Percentiles rank a stretch among this genome's conserved stretches.
Evolutionary conservation across 345 rosid genomes (phyloP).

Genomic region (Pistacia vera): DNA sequence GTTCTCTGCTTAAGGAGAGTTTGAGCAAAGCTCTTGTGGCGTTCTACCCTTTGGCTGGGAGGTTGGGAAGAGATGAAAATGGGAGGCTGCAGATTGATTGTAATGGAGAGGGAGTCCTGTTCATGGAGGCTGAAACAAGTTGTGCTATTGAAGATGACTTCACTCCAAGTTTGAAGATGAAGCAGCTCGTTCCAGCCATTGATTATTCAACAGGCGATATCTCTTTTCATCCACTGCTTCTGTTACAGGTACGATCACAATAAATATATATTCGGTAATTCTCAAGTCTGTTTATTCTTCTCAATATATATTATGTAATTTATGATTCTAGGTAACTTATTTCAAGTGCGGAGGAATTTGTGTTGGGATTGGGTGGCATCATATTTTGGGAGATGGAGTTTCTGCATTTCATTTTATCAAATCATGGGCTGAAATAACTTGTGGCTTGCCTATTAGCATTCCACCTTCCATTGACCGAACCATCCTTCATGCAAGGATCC

Average conservation of each 20-base stretch:
- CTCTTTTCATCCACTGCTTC: constrained; percentile 31
- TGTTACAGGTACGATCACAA: constrained; percentile 5
- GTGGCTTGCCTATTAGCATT: constrained; percentile 10
- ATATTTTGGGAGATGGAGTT: constrained; percentile 23
- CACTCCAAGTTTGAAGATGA: constrained; percentile 9
- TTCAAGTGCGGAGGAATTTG: constrained; percentile 38
- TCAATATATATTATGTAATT: too few species aligned
- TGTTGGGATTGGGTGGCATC: constrained; percentile 25
- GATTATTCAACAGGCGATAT: constrained; percentile 21
- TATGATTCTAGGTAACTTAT: constrained; percentile 18
- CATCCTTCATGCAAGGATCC: constrained; percentile 9
- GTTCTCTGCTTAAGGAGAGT: too few species aligned
- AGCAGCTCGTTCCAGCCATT: constrained; percentile 23
- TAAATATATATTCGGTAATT: too few species aligned
- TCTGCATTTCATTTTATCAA: constrained; percentile 22
- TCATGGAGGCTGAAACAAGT: constrained; percentile 36
- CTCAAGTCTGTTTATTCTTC: too few species aligned
- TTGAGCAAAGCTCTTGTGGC: too few species aligned
- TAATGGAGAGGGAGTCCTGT: constrained; percentile 29
- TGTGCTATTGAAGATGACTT: constrained; percentile 23
- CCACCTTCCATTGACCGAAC: constrained; percentile 26
- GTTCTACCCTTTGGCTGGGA: too few species aligned
- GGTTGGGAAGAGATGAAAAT: constrained; percentile 15
- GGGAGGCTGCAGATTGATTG: constrained; percentile 34
- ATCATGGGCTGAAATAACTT: constrained; percentile 28